These are phyloP conservation scores for Trichophyton rubrum DNA, from an alignment of 2,329 filamentous ascomycete genomes.

Conservation along the genomic window DNA sequence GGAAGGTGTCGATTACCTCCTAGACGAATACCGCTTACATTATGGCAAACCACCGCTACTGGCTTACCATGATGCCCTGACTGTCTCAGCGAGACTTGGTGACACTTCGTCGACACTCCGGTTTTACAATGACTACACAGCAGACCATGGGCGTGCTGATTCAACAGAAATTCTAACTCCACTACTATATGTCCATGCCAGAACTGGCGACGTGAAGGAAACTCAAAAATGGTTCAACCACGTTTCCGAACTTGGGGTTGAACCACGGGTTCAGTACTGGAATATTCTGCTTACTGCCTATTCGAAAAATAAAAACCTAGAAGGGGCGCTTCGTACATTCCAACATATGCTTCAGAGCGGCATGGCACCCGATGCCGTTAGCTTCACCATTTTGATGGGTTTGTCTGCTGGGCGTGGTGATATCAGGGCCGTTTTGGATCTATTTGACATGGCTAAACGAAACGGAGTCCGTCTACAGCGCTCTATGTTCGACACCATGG, in stretches of 20 bases:
- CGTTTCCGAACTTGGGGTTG: slow-evolving; percentile 46
- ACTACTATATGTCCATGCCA: slow-evolving; percentile 59
- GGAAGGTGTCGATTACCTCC: slow-evolving; percentile 27
- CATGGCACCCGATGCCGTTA: slow-evolving; percentile 47
- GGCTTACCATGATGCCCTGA: slow-evolving; percentile 28
- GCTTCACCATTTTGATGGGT: slow-evolving; percentile 62
- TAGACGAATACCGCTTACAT: slow-evolving; percentile 29
- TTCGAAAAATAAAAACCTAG: slow-evolving; percentile 51
- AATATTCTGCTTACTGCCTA: slow-evolving; percentile 67
- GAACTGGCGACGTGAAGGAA: slow-evolving; percentile 49
- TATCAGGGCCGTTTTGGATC: slow-evolving; percentile 51
- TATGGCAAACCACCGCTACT: slow-evolving; percentile 21
- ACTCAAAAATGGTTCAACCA: slow-evolving; percentile 50
- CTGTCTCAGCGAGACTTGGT: slow-evolving; percentile 35
- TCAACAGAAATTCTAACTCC: slow-evolving; percentile 33
- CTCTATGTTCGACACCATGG: slow-evolving; percentile 51
- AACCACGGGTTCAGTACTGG: slow-evolving; percentile 52
- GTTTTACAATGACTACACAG: slow-evolving; percentile 34
- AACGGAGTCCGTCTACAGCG: slow-evolving; percentile 39
- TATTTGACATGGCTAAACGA: slow-evolving; percentile 53
- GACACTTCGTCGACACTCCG: slow-evolving; percentile 34
- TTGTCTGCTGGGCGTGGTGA: slow-evolving; percentile 62
- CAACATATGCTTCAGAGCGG: slow-evolving; percentile 42
- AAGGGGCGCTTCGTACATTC: slow-evolving; percentile 54
- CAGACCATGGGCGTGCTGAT: slow-evolving; percentile 25